These are phyloP conservation scores for Elymus sibiricus DNA, from an alignment of 176 grass and related monocot genomes.

Conservation along the genomic window DNA sequence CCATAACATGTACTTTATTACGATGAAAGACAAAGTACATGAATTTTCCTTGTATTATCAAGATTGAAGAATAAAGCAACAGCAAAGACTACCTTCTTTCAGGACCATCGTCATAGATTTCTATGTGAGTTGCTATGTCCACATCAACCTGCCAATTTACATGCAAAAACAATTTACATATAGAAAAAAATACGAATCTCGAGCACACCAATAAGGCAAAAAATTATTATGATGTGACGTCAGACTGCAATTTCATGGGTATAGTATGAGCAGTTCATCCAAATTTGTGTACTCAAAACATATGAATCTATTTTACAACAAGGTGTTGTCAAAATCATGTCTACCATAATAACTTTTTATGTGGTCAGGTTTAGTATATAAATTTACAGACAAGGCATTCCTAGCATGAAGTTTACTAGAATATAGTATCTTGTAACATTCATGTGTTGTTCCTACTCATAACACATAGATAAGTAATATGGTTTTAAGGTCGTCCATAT, in stretches of 20 bases:
- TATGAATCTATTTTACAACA: slow-evolving; percentile 5
- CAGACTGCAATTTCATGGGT: not conserved
- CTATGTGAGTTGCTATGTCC: slow-evolving; percentile 95
- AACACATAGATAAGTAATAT: not conserved
- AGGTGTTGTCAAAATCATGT: not conserved
- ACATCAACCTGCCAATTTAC: slow-evolving; percentile 69
- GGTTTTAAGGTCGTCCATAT: not conserved
- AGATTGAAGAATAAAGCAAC: slow-evolving; percentile 8
- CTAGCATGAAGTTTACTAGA: not conserved
- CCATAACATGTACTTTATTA: not conserved
- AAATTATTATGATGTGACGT: not conserved
- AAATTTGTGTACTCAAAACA: slow-evolving; percentile 3
- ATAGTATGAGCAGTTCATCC: not conserved
- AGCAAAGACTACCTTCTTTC: slow-evolving; percentile 64
- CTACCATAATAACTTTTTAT: slow-evolving; percentile 2
- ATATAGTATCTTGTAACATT: not conserved
- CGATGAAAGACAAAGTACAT: not conserved
- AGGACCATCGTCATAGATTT: slow-evolving; percentile 82
- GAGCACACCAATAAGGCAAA: not conserved
- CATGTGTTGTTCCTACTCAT: not conserved
- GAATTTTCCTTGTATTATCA: not conserved
- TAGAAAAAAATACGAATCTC: not conserved
- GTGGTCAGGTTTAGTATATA: not conserved
- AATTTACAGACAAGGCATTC: slow-evolving; percentile 5
- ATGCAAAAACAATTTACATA: slow-evolving; percentile 26